A percentile compares a stretch with the other conserved stretches of the same genome.
phyloP scores from a whole-genome alignment of 257 asterid species.

The Mentha longifolia region DNA sequence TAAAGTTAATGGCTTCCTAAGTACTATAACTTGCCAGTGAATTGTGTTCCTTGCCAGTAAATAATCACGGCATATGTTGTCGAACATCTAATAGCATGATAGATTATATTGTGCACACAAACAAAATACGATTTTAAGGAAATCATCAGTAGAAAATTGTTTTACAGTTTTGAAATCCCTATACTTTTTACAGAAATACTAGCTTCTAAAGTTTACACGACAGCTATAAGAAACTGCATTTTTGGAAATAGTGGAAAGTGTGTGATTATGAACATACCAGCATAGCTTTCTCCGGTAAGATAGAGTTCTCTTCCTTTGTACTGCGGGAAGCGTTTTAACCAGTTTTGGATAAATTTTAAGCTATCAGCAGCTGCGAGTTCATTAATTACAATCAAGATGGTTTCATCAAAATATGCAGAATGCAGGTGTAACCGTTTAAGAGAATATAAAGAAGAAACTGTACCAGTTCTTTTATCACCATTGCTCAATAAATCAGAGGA shows the following conservation, averaged over 20 bases:
- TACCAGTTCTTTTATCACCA: conserved; percentile 93
- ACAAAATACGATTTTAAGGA: no score
- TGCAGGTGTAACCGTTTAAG: not conserved
- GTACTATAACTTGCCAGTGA: no score
- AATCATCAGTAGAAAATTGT: no score
- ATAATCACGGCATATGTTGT: no score
- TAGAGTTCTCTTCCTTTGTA: conserved; percentile 86
- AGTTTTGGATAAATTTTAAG: conserved; percentile 64
- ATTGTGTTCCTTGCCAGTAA: no score
- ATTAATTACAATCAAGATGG: conserved; percentile 33
- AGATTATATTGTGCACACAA: no score
- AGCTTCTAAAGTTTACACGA: no score
- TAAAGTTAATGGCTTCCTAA: no score
- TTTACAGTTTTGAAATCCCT: no score
- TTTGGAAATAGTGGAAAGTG: conserved; percentile 20
- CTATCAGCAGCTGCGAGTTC: conserved; percentile 77
- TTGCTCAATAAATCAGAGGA: conserved; percentile 72
- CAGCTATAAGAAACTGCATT: not conserved
- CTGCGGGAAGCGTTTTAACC: conserved; percentile 93
- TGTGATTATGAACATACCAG: conserved; percentile 56
- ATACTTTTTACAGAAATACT: no score
- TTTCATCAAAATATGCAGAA: conserved; percentile 18
- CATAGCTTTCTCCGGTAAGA: conserved; percentile 90
- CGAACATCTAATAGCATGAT: no score
- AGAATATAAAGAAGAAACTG: conserved; percentile 7